Percentiles rank a stretch among this genome's conserved stretches.
Conservation (phyloP, 2,329 filamentous ascomycete genomes). For the Diaporthe citrichinensis region DNA sequence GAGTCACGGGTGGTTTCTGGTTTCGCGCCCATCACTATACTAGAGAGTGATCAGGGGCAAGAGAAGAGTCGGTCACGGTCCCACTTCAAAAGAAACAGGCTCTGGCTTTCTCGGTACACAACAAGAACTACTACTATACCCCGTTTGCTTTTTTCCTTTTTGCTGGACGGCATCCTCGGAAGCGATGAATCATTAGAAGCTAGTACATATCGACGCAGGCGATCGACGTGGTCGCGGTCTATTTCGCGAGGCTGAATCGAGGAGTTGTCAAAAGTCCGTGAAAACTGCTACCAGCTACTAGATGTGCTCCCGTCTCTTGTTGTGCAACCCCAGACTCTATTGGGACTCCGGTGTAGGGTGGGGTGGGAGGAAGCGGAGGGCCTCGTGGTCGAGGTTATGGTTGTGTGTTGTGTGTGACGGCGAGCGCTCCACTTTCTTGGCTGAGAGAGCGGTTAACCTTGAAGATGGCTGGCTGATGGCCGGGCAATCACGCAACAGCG, state of each 20-base stretch:
- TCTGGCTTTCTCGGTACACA: conserved; percentile 25
- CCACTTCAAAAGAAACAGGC: conserved; percentile 13
- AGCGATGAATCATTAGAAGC: conserved; percentile 29
- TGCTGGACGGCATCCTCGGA: conserved; percentile 28
- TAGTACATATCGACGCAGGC: conserved; percentile 27
- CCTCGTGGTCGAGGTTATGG: not conserved
- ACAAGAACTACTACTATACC: conserved; percentile 33
- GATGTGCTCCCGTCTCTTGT: not conserved
- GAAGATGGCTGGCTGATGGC: conserved; percentile 15
- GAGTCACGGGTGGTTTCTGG: conserved; percentile 37
- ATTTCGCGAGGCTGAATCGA: conserved; percentile 19
- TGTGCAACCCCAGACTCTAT: not conserved
- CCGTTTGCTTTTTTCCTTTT: conserved; percentile 28
- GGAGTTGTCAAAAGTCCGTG: conserved; percentile 3
- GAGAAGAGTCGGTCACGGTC: conserved; percentile 19
- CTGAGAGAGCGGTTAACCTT: conserved; percentile 8
- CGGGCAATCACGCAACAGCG: conserved; percentile 15
- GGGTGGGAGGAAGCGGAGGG: not conserved
- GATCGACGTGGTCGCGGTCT: conserved; percentile 28
- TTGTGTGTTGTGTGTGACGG: not conserved
- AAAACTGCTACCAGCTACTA: not conserved
- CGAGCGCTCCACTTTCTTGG: not conserved
- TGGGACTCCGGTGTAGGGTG: not conserved
- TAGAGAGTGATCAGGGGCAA: conserved; percentile 17
- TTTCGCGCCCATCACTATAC: not conserved